phyloP scores from a whole-genome alignment of 306 rosid species.

The Vigna angularis region DNA sequence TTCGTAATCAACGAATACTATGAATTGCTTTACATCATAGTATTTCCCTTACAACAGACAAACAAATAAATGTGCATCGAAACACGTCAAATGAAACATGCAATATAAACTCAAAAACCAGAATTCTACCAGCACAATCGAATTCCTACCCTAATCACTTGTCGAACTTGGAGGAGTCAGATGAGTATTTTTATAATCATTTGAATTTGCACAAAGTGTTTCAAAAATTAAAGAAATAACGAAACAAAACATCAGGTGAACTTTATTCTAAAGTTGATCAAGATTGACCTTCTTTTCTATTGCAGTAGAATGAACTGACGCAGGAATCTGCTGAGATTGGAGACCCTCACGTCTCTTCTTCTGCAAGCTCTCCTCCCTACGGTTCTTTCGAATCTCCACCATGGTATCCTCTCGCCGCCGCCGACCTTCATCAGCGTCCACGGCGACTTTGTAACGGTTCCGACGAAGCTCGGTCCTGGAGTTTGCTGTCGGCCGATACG shows the following conservation, averaged over 20 bases:
- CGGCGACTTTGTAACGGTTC: slow-evolving; percentile 88
- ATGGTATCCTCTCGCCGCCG: slow-evolving; percentile 83
- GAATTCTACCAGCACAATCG: neutral
- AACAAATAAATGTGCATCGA: neutral
- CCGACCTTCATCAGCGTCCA: slow-evolving; percentile 91
- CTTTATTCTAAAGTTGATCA: neutral
- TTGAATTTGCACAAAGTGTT: neutral
- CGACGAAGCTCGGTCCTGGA: slow-evolving; percentile 84
- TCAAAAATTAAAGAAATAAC: neutral
- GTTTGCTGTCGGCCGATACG: slow-evolving; percentile 67
- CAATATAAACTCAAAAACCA: neutral
- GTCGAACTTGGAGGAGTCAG: neutral
- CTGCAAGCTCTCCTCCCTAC: slow-evolving; percentile 81
- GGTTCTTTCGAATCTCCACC: slow-evolving; percentile 91
- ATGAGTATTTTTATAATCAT: neutral
- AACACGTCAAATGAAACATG: neutral
- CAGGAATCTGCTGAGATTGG: slow-evolving; percentile 57
- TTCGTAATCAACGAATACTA: neutral
- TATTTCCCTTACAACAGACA: neutral
- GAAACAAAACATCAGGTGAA: neutral
- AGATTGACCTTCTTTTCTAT: slow-evolving; percentile 44
- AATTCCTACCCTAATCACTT: slow-evolving; percentile 13
- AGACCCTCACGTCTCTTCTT: slow-evolving; percentile 91
- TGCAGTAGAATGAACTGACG: slow-evolving; percentile 27
- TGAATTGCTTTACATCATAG: neutral